Conservation (phyloP, 768 basidiomycete species). For the Chalciporus piperatus region DNA sequence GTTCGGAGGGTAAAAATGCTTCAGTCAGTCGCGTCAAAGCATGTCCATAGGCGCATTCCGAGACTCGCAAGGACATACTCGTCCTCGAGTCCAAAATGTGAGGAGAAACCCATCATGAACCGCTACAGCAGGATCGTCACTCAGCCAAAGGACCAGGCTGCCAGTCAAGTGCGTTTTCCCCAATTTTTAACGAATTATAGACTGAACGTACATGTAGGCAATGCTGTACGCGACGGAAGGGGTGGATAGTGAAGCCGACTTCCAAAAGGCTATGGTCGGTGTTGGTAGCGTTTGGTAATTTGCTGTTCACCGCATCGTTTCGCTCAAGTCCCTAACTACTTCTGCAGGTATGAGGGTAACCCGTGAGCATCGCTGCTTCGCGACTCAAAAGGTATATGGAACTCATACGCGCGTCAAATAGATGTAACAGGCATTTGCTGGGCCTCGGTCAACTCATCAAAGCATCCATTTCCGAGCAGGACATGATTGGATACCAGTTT, state of each 20-base stretch:
- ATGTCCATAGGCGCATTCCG: conserved; percentile 9
- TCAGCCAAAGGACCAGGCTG: conserved; percentile 91
- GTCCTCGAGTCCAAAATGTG: conserved; percentile 37
- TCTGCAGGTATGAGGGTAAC: conserved; percentile 92
- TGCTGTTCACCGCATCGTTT: conserved; percentile 1
- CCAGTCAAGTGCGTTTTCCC: conserved; percentile 66
- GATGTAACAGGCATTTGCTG: conserved; percentile 94
- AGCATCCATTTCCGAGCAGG: conserved; percentile 63
- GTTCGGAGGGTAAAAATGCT: conserved; percentile 14
- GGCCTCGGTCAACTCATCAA: conserved; percentile 87
- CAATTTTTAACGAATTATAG: neutral
- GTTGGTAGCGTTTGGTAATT: conserved; percentile 93
- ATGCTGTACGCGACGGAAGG: conserved; percentile 99
- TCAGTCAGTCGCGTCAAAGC: conserved; percentile 20
- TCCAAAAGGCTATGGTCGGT: conserved; percentile 96
- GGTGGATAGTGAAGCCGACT: conserved; percentile 74
- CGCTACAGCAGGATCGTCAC: conserved; percentile 81
- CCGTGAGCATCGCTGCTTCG: conserved; percentile 62
- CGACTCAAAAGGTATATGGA: neutral
- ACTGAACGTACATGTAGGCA: conserved; percentile 51
- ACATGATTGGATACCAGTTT: conserved; percentile 93
- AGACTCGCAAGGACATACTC: conserved; percentile 35
- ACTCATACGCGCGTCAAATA: conserved; percentile 29
- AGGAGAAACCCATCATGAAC: conserved; percentile 50
- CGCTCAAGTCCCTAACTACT: conserved; percentile 12